Percentiles rank a stretch among this genome's conserved stretches.
These are phyloP conservation scores for Kodamaea laetipori DNA, from an alignment of 805 yeast genomes.

Conservation along the genomic window DNA sequence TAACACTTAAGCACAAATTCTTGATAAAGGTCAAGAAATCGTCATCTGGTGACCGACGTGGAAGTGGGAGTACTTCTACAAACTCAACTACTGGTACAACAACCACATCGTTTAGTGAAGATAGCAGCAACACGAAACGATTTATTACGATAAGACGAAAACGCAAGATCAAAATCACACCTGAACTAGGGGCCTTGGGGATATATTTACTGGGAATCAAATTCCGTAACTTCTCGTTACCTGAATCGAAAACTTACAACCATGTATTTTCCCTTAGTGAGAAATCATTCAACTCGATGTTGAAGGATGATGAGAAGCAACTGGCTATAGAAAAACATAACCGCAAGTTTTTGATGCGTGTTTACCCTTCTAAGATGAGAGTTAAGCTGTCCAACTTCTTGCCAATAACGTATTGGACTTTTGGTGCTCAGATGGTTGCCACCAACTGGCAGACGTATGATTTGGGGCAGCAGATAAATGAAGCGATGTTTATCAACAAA, in stretches of 20 bases:
- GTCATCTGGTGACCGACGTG: slow-evolving; percentile 26
- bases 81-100: slow-evolving; percentile 39
- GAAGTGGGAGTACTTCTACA: slow-evolving; percentile 15
- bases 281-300: slow-evolving; percentile 60
- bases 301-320: slow-evolving; percentile 58
- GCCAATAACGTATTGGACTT: slow-evolving; percentile 78
- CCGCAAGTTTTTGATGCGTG: slow-evolving; percentile 69
- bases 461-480: slow-evolving; percentile 83
- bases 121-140: slow-evolving; percentile 23
- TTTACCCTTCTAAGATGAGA: slow-evolving; percentile 82
- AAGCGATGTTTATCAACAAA: slow-evolving; percentile 69
- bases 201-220: slow-evolving; percentile 74
- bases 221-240: slow-evolving; percentile 79
- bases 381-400: slow-evolving; percentile 78
- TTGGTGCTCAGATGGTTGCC: slow-evolving; percentile 93
- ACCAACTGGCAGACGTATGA: slow-evolving; percentile 96
- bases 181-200: slow-evolving; percentile 60
- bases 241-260: slow-evolving; percentile 76
- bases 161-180: slow-evolving; percentile 27
- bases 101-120: slow-evolving; percentile 45
- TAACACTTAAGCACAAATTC: slow-evolving; percentile 66
- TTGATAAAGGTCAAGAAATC: slow-evolving; percentile 74
- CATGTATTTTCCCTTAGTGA: slow-evolving; percentile 91
- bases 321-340: slow-evolving; percentile 75
- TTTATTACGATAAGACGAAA: slow-evolving; percentile 27